These are phyloP conservation scores for Austroboletus novae-zelandiae DNA, from an alignment of 1,284 basidiomycete genomes.

Conservation along the genomic window DNA sequence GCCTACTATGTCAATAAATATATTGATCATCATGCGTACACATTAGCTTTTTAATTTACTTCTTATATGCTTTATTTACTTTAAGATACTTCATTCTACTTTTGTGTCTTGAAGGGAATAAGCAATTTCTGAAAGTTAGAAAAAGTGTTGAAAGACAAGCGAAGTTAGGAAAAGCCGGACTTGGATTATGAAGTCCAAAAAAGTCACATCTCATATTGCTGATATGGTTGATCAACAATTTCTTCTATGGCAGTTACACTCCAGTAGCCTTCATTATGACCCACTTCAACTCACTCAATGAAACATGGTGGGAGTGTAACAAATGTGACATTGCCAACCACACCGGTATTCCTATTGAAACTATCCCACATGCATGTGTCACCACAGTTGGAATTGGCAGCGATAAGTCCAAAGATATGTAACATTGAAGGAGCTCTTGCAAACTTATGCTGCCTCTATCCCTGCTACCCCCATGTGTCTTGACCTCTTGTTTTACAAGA, in stretches of 20 bases:
- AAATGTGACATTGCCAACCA: background rate
- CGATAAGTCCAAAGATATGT: background rate
- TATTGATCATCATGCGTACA: too few relatives aligned
- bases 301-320: constrained; percentile 8
- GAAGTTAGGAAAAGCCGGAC: too few relatives aligned
- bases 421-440: background rate
- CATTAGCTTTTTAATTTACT: too few relatives aligned
- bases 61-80: too few relatives aligned
- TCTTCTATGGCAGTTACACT: constrained; percentile 11
- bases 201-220: too few relatives aligned
- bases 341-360: background rate
- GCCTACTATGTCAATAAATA: too few relatives aligned
- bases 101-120: too few relatives aligned
- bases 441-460: background rate
- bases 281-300: constrained; percentile 19
- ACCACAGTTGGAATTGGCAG: background rate
- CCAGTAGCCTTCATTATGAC: constrained; percentile 32
- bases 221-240: constrained; percentile 2
- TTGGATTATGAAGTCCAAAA: too few relatives aligned
- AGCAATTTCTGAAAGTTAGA: too few relatives aligned
- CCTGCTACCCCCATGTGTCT: background rate
- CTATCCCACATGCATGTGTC: background rate
- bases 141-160: too few relatives aligned
- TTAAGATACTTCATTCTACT: too few relatives aligned
- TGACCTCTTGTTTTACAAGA: background rate